Conservation (phyloP, 2,329 filamentous ascomycete species). For the Aspergillus pseudotamarii region DNA sequence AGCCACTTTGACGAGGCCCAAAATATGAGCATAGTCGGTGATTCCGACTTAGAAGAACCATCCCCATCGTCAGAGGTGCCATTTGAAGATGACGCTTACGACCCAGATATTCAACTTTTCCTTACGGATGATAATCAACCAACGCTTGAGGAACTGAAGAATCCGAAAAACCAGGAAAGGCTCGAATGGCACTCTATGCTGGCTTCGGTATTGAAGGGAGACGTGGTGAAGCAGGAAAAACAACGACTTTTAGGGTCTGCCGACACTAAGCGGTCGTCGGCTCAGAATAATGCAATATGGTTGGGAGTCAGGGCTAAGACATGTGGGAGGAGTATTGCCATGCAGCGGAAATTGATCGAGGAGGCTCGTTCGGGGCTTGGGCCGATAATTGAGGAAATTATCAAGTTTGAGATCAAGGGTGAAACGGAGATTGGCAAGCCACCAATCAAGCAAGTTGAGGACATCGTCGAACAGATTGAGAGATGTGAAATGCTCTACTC, state of each 20-base stretch:
- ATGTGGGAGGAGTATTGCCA: slow-evolving; percentile 79
- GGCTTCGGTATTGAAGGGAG: slow-evolving; percentile 89
- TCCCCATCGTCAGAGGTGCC: slow-evolving; percentile 83
- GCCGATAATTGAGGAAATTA: slow-evolving; percentile 79
- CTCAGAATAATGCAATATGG: slow-evolving; percentile 75
- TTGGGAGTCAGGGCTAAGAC: slow-evolving; percentile 80
- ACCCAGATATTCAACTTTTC: slow-evolving; percentile 90
- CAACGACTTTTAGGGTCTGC: slow-evolving; percentile 84
- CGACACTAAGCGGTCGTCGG: slow-evolving; percentile 73
- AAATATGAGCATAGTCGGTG: slow-evolving; percentile 69
- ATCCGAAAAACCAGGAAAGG: slow-evolving; percentile 83
- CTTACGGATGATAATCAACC: slow-evolving; percentile 88
- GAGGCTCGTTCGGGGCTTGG: slow-evolving; percentile 76
- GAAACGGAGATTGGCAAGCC: slow-evolving; percentile 89
- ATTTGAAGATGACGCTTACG: slow-evolving; percentile 80
- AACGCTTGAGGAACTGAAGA: slow-evolving; percentile 84
- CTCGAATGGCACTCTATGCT: slow-evolving; percentile 99
- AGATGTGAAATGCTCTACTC: slow-evolving; percentile 85
- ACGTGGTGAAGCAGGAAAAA: slow-evolving; percentile 98
- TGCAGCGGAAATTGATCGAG: slow-evolving; percentile 86
- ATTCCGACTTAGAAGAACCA: slow-evolving; percentile 88
- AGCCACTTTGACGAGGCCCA: slow-evolving; percentile 61
- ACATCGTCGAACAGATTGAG: slow-evolving; percentile 87
- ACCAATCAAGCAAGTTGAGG: slow-evolving; percentile 83
- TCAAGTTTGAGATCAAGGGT: slow-evolving; percentile 91